Evolutionary conservation across 2,329 filamentous ascomycete genomes (phyloP).

Genomic region (Zymoseptoria brevis): DNA sequence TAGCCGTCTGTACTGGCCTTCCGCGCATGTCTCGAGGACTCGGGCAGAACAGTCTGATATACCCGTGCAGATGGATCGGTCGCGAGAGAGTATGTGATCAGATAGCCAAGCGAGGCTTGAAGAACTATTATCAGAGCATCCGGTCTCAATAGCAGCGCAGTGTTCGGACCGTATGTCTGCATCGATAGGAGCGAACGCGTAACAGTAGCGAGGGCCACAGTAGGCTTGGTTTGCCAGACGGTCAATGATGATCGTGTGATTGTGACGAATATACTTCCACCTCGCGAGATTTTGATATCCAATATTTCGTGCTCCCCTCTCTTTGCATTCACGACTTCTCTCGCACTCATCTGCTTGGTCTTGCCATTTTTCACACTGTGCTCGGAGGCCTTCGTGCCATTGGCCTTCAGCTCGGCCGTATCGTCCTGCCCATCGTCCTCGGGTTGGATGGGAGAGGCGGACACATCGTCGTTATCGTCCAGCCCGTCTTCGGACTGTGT

Average conservation of each 20-base stretch:
- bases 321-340: background rate
- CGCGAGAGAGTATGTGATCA: constrained; percentile 90
- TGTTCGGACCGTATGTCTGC: constrained; percentile 74
- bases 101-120: constrained; percentile 74
- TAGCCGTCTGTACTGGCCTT: constrained; percentile 43
- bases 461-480: constrained; percentile 17
- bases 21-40: constrained; percentile 37
- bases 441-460: background rate
- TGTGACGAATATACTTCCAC: constrained; percentile 76
- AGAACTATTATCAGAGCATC: constrained; percentile 89
- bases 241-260: constrained; percentile 78
- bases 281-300: constrained; percentile 67
- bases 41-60: constrained; percentile 73
- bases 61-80: constrained; percentile 75
- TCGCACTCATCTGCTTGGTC: background rate
- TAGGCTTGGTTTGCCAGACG: constrained; percentile 95
- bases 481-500: constrained; percentile 54
- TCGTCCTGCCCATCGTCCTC: background rate
- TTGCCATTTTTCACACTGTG: constrained; percentile 11
- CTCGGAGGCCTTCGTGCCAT: background rate
- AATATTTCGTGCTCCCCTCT: constrained; percentile 45
- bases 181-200: constrained; percentile 74
- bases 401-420: background rate
- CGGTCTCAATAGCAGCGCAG: constrained; percentile 75
- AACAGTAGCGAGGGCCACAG: constrained; percentile 77